Evolutionary conservation across 2,329 filamentous ascomycete species (phyloP).

Genomic region (Talaromyces marneffei): DNA sequence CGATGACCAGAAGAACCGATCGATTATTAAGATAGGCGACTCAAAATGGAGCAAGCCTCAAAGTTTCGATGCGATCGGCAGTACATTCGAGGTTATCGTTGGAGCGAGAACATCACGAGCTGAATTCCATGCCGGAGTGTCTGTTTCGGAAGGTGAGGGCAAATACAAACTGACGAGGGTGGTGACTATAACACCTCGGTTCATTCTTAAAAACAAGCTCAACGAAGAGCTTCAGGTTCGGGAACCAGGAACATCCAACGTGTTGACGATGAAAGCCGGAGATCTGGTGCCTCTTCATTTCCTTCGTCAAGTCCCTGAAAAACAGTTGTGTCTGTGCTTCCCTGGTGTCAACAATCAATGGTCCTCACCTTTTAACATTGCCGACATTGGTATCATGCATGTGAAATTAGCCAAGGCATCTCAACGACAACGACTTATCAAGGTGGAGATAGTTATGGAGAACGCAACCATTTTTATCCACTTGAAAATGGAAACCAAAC

Average conservation of each 20-base stretch:
- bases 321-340: conserved; percentile 89
- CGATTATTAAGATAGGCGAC: conserved; percentile 77
- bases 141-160: conserved; percentile 81
- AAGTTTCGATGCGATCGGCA: conserved; percentile 96
- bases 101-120: conserved; percentile 63
- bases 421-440: conserved; percentile 79
- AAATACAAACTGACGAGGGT: conserved; percentile 98
- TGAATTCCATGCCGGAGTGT: conserved; percentile 88
- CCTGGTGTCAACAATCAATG: conserved; percentile 93
- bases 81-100: conserved; percentile 79
- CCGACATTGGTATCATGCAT: conserved; percentile 84
- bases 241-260: conserved; percentile 84
- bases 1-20: conserved; percentile 86
- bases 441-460: conserved; percentile 86
- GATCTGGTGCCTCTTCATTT: conserved; percentile 83
- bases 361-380: conserved; percentile 97
- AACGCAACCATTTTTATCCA: conserved; percentile 90
- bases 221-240: conserved; percentile 82
- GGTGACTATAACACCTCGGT: conserved; percentile 85
- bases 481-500: conserved; percentile 81
- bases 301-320: conserved; percentile 72
- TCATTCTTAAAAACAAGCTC: conserved; percentile 89
- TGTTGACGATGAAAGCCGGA: conserved; percentile 70
- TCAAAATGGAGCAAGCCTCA: conserved; percentile 96
- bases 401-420: conserved; percentile 89